Evolutionary conservation across 257 asterid genomes (phyloP).

Genomic region (Schizonepeta tenuifolia): DNA sequence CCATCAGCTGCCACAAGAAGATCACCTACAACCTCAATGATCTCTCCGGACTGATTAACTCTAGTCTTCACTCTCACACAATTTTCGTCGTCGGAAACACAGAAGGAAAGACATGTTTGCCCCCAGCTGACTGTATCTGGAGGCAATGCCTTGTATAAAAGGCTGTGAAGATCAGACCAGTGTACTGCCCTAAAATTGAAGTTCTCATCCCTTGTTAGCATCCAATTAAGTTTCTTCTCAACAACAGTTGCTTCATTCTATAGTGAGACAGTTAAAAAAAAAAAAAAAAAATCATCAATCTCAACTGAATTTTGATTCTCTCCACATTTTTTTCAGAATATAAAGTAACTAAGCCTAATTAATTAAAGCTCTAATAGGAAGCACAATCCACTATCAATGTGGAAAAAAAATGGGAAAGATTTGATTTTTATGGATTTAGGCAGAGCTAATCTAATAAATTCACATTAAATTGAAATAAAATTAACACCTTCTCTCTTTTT

Average conservation of each 20-base stretch:
- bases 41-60: constrained; percentile 52
- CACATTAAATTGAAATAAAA: neutral
- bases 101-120: constrained; percentile 56
- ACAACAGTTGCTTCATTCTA: constrained; percentile 69
- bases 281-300: neutral
- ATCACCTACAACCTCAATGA: constrained; percentile 50
- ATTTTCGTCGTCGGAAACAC: constrained; percentile 47
- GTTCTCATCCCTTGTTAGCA: constrained; percentile 66
- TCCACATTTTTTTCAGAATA: neutral
- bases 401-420: neutral
- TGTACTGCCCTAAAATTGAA: constrained; percentile 79
- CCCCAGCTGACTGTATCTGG: constrained; percentile 68
- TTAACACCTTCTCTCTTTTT: neutral
- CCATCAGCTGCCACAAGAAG: constrained; percentile 95
- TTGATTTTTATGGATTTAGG: neutral
- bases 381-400: neutral
- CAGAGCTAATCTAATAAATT: neutral
- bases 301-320: constrained; percentile 5
- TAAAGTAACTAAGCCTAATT: neutral
- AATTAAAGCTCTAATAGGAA: constrained; percentile 1
- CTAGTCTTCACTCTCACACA: constrained; percentile 46
- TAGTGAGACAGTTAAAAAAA: constrained; percentile 25
- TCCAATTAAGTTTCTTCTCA: constrained; percentile 54
- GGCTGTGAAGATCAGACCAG: constrained; percentile 80
- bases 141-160: constrained; percentile 65